Evolutionary conservation across 2,329 filamentous ascomycete species (phyloP).

Genomic region (Aureobasidium vineae): DNA sequence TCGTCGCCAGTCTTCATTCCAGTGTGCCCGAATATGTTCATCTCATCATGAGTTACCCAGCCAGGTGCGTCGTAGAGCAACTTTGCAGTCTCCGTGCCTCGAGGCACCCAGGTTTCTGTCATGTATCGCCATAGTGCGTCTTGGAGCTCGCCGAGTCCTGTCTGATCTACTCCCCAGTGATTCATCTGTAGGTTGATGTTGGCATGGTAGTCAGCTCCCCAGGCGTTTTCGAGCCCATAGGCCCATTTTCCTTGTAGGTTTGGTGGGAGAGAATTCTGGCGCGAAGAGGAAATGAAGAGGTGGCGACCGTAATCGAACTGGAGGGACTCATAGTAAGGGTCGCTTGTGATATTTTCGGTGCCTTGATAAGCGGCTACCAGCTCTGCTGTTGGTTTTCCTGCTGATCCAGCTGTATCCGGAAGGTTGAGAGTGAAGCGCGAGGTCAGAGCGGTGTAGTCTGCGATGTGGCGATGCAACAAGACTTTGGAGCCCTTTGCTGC

Average conservation of each 20-base stretch:
- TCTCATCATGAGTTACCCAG: constrained; percentile 58
- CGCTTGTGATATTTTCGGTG: constrained; percentile 42
- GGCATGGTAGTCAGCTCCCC: constrained; percentile 57
- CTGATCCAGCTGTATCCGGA: constrained; percentile 47
- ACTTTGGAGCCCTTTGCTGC: constrained; percentile 36
- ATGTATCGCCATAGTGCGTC: constrained; percentile 55
- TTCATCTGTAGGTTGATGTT: constrained; percentile 65
- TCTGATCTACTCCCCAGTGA: constrained; percentile 57
- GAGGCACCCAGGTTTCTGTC: constrained; percentile 53
- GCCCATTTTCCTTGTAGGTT: constrained; percentile 60
- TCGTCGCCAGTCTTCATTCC: constrained; percentile 49
- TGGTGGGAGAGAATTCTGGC: constrained; percentile 53
- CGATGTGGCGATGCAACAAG: constrained; percentile 41
- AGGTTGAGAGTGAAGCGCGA: constrained; percentile 47
- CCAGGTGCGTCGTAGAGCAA: constrained; percentile 56
- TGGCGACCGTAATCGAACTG: constrained; percentile 56
- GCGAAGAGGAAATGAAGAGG: constrained; percentile 56
- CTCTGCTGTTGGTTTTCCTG: constrained; percentile 41
- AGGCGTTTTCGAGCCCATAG: constrained; percentile 46
- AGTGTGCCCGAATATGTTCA: constrained; percentile 60
- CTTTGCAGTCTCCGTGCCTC: constrained; percentile 54
- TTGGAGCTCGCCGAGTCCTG: constrained; percentile 50
- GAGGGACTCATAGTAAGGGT: constrained; percentile 55
- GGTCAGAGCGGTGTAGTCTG: constrained; percentile 46
- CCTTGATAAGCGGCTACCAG: constrained; percentile 37